phyloP scores from a whole-genome alignment of 345 rosid species.

The Limnanthes douglasii region DNA sequence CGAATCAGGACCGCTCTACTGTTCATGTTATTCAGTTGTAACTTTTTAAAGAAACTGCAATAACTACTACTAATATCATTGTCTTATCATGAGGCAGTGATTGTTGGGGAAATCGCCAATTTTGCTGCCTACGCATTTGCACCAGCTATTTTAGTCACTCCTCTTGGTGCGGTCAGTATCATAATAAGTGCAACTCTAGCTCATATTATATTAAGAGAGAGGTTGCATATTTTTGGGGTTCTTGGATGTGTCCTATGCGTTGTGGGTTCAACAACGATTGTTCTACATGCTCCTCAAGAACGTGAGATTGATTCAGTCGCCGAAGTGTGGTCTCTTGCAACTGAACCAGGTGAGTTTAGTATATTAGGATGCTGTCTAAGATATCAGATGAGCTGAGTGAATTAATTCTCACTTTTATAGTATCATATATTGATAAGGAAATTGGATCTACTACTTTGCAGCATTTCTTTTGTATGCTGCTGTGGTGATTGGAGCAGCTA shows the following conservation, averaged over 20 bases:
- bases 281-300: conserved; percentile 96
- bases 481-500: conserved; percentile 53
- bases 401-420: conserved; percentile 1
- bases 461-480: conserved; percentile 85
- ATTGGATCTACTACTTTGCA: conserved; percentile 22
- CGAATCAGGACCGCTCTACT: too few species aligned
- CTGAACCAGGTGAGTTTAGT: conserved; percentile 68
- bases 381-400: background rate
- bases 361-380: background rate
- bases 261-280: conserved; percentile 93
- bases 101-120: conserved; percentile 92
- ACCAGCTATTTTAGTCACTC: conserved; percentile 93
- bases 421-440: conserved; percentile 1
- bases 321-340: conserved; percentile 97
- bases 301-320: conserved; percentile 67
- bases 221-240: conserved; percentile 71
- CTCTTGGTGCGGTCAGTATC: conserved; percentile 92
- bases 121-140: conserved; percentile 99
- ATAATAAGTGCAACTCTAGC: conserved; percentile 94
- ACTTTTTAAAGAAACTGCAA: background rate
- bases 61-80: conserved; percentile 7
- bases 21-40: too few species aligned
- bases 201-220: conserved; percentile 73
- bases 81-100: conserved; percentile 38
- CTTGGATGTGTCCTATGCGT: conserved; percentile 94